Conservation (phyloP, 495 filamentous ascomycete genomes). For the Penicillium parvum region DNA sequence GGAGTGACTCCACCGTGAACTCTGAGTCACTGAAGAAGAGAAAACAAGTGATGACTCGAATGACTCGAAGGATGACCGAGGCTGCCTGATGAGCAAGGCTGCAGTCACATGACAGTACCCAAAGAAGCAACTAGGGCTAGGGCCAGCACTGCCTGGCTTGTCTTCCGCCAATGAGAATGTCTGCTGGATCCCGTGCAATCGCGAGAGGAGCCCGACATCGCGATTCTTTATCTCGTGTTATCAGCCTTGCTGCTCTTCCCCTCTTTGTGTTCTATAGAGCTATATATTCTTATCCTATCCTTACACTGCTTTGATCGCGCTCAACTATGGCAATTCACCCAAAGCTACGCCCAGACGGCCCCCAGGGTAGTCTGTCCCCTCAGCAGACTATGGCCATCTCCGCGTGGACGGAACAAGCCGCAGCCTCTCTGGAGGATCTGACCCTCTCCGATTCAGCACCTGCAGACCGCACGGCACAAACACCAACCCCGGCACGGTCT, state of each 20-base stretch:
- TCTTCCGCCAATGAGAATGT: constrained; percentile 21
- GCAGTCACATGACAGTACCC: not conserved
- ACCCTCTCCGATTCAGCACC: constrained; percentile 33
- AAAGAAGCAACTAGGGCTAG: constrained; percentile 22
- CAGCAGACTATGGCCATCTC: constrained; percentile 46
- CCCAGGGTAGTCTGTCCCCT: constrained; percentile 33
- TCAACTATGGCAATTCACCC: constrained; percentile 42
- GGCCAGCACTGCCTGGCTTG: constrained; percentile 5
- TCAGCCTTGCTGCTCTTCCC: constrained; percentile 4
- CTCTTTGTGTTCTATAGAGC: not conserved
- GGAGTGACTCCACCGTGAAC: constrained; percentile 15
- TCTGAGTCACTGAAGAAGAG: constrained; percentile 2
- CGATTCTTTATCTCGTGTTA: constrained; percentile 25
- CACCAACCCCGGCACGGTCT: constrained; percentile 24
- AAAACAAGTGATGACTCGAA: constrained; percentile 9
- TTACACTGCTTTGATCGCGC: constrained; percentile 1
- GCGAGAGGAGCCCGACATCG: constrained; percentile 1
- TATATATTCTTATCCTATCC: constrained; percentile 1
- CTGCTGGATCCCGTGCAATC: constrained; percentile 16
- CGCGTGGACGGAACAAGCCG: constrained; percentile 49
- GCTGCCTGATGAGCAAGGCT: not conserved
- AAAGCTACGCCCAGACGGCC: constrained; percentile 22
- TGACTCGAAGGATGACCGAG: no score
- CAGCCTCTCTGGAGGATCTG: constrained; percentile 39
- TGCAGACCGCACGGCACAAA: constrained; percentile 6